phyloP scores from a whole-genome alignment of 495 filamentous ascomycete genomes.

The Neurospora sp. region DNA sequence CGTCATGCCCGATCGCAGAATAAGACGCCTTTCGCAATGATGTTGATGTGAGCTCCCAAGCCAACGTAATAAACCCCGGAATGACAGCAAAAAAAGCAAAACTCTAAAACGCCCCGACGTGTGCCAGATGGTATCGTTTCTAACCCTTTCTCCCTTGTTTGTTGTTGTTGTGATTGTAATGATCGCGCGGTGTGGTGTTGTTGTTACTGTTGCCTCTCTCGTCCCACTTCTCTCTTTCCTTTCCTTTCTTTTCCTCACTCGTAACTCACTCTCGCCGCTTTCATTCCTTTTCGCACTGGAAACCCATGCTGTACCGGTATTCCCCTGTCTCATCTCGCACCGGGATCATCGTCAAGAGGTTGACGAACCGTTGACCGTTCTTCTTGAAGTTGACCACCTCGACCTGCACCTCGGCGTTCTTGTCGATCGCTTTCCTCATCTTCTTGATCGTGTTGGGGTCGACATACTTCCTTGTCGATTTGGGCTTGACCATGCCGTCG shows the following conservation, averaged over 20 bases:
- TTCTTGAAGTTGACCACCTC: slow-evolving; percentile 41
- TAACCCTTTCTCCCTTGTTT: not conserved
- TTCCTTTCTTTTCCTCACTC: not conserved
- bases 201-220: not conserved
- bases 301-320: slow-evolving; percentile 32
- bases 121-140: not conserved
- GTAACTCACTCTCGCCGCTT: not conserved
- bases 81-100: not conserved
- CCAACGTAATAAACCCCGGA: not conserved
- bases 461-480: slow-evolving; percentile 22
- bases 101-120: not conserved
- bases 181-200: not conserved
- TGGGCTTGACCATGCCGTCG: slow-evolving; percentile 18
- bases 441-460: slow-evolving; percentile 25
- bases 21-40: not conserved
- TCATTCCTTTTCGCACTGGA: slow-evolving; percentile 23
- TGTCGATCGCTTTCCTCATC: slow-evolving; percentile 31
- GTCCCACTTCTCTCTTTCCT: not conserved
- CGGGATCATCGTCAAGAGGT: slow-evolving; percentile 40
- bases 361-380: slow-evolving; percentile 33
- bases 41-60: not conserved
- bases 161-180: not conserved
- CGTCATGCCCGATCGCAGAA: not conserved
- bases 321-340: slow-evolving; percentile 20
- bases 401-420: slow-evolving; percentile 30